Conservation (phyloP, 108 stramenopile genomes). For the Cyclotella choctawhatcheeana region DNA sequence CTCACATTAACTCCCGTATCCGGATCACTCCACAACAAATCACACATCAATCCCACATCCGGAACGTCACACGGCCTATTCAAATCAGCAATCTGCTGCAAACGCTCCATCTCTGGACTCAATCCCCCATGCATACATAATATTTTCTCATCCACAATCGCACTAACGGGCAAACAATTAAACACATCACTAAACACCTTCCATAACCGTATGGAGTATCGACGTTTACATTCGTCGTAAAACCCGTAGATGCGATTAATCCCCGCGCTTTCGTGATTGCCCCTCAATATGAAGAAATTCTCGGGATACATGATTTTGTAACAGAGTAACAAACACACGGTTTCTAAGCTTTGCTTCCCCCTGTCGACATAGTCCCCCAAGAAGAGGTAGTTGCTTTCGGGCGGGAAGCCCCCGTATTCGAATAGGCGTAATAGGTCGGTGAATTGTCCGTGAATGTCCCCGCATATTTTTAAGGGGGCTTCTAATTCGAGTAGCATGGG, state of each 20-base stretch:
- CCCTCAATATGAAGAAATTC: slow-evolving; percentile 92
- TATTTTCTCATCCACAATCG: slow-evolving; percentile 95
- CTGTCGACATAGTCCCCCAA: slow-evolving; percentile 95
- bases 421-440: slow-evolving; percentile 81
- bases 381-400: slow-evolving; percentile 85
- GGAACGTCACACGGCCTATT: slow-evolving; percentile 92
- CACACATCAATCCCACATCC: slow-evolving; percentile 93
- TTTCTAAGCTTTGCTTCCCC: slow-evolving; percentile 91
- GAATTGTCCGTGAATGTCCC: slow-evolving; percentile 83
- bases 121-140: slow-evolving; percentile 97
- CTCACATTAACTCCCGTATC: slow-evolving; percentile 62
- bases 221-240: slow-evolving; percentile 90
- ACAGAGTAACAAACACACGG: slow-evolving; percentile 86
- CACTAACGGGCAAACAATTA: slow-evolving; percentile 93
- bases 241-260: slow-evolving; percentile 94
- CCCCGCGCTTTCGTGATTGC: slow-evolving; percentile 95
- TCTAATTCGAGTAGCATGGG: slow-evolving; percentile 94
- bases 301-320: slow-evolving; percentile 97
- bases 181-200: slow-evolving; percentile 95
- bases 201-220: slow-evolving; percentile 94
- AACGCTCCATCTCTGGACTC: slow-evolving; percentile 75
- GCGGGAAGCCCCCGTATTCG: slow-evolving; percentile 86
- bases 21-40: slow-evolving; percentile 96
- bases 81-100: slow-evolving; percentile 87
- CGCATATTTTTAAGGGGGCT: slow-evolving; percentile 93